phyloP scores from a whole-genome alignment of 1,139 yeast genomes.

The Wickerhamomyces sp. region DNA sequence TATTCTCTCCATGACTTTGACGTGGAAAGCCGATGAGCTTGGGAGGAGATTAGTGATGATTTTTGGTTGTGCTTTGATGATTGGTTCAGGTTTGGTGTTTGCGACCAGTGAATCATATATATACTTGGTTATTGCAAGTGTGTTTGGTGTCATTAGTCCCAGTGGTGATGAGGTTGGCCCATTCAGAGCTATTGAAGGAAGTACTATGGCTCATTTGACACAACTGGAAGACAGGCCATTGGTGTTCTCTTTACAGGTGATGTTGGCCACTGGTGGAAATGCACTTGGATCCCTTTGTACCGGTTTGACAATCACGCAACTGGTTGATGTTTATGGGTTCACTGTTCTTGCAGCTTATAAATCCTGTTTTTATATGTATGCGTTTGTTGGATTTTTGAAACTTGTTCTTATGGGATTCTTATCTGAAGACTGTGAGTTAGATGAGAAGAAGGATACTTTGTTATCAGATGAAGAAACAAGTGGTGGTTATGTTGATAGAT shows the following conservation, averaged over 20 bases:
- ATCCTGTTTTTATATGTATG: slow-evolving; percentile 51
- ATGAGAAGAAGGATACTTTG: slow-evolving; percentile 22
- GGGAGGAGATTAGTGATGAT: slow-evolving; percentile 69
- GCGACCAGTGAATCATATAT: slow-evolving; percentile 46
- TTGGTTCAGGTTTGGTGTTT: slow-evolving; percentile 62
- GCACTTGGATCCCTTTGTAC: slow-evolving; percentile 69
- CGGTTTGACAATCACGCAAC: slow-evolving; percentile 49
- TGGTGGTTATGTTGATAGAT: not conserved
- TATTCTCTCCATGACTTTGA: slow-evolving; percentile 58
- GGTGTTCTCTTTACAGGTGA: slow-evolving; percentile 51
- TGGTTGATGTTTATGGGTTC: slow-evolving; percentile 21
- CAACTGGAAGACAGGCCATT: slow-evolving; percentile 63
- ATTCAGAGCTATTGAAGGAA: slow-evolving; percentile 83
- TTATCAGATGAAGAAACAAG: slow-evolving; percentile 20
- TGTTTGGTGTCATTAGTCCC: slow-evolving; percentile 75
- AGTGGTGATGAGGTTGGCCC: slow-evolving; percentile 95
- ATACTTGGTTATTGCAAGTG: slow-evolving; percentile 58
- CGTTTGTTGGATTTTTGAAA: slow-evolving; percentile 52
- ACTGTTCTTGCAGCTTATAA: slow-evolving; percentile 43
- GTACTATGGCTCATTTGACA: slow-evolving; percentile 77
- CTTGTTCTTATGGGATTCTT: slow-evolving; percentile 48
- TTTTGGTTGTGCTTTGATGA: slow-evolving; percentile 67
- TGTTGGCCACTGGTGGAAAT: slow-evolving; percentile 68
- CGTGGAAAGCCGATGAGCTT: slow-evolving; percentile 74
- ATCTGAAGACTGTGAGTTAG: slow-evolving; percentile 48